Evolutionary conservation across 768 basidiomycete species (phyloP), one percentile per base, ranked within the genome.

Genomic region (Panaeolus papilionaceus): DNA sequence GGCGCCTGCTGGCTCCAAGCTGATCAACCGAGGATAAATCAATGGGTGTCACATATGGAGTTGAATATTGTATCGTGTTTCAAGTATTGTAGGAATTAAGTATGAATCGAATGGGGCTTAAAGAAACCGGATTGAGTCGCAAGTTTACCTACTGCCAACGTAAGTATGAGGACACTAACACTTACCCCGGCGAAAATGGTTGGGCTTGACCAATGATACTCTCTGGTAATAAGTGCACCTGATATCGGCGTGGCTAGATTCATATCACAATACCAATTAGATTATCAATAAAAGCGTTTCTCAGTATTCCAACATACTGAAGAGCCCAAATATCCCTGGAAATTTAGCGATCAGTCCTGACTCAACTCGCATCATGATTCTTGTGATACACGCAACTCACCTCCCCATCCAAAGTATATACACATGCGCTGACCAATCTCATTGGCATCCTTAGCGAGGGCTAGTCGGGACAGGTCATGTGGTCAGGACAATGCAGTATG

Each of bases 391-490:
- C 20, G 20, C 8, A 16, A 49, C 47, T 49, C 3, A 37, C 85
- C 83, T 69, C 81, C 81, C 26, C 79, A 64, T 4, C 77, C 81
- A 62, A 85, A 85, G 45, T 75, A 77, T 26, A 87, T 71, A 0
- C 86, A 84, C 71, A 87, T 77, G 18, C 86, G 74, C 6, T 81
- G 80, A 66, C 87, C 87, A 9, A 86, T 74, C 71, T 87, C 85
- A 26, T 78, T 80, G 1, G 79, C 64, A 68, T 84, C 77, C 39
- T 72, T 78, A 0, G 84, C 78, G 40, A 75, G 63, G 2, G 79
- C 79, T 74, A 64, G 4, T 8, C 16, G 23, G 1, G 14, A 14
- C 23, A 28, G 14, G 8, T 1, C 2, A 8, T 8, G 3, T 14
- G 20, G n/a, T 47, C n/a, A n/a, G n/a, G n/a, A n/a, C n/a, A n/a